Evolutionary conservation across 257 asterid genomes (phyloP).

Genomic region (Solanum microdontum): DNA sequence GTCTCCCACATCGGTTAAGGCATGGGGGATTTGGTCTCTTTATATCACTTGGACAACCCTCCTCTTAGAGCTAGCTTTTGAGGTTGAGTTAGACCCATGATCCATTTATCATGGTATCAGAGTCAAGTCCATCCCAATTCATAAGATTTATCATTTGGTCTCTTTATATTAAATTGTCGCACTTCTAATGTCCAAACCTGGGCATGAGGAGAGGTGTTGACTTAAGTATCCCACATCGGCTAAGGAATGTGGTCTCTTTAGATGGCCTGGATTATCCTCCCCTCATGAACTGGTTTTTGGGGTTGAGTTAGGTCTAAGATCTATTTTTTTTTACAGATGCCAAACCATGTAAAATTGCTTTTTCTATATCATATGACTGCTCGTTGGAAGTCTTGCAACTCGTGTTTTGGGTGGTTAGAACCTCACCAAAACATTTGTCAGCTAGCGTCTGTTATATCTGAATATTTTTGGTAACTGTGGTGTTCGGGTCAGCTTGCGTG

Average conservation of each 20-base stretch:
- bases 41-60: neutral
- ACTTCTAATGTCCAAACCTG: neutral
- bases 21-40: neutral
- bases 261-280: neutral
- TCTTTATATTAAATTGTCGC: neutral
- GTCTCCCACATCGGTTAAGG: neutral
- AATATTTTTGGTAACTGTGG: too few relatives aligned
- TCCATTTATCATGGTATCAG: neutral
- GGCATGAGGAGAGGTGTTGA: neutral
- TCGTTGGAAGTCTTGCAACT: neutral
- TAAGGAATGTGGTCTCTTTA: neutral
- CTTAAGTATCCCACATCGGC: neutral
- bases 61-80: neutral
- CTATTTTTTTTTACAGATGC: neutral
- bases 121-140: neutral
- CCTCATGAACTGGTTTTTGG: neutral
- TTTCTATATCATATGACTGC: neutral
- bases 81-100: neutral
- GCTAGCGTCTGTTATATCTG: neutral
- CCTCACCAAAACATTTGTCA: neutral
- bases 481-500: neutral
- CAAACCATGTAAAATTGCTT: neutral
- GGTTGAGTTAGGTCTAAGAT: neutral
- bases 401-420: neutral
- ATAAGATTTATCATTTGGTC: neutral